Conservation (phyloP, 495 filamentous ascomycete species). For the Neurospora pannonica region DNA sequence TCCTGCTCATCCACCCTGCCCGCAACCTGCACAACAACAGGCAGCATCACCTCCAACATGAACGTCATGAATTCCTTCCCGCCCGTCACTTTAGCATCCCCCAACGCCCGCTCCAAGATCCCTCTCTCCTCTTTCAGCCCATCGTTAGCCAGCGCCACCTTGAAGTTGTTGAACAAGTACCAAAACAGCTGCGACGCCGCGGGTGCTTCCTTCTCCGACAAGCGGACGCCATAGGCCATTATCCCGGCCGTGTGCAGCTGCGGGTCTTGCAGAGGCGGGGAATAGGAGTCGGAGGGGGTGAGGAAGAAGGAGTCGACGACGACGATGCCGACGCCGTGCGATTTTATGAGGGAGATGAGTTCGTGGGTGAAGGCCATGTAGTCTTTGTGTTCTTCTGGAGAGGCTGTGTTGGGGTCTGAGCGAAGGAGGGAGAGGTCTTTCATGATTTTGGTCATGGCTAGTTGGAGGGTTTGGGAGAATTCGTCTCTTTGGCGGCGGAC, state of each 20-base stretch:
- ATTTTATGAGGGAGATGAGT: slow-evolving; percentile 36
- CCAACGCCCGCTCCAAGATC: slow-evolving; percentile 17
- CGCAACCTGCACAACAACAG: slow-evolving; percentile 27
- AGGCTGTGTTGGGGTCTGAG: background rate
- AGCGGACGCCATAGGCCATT: slow-evolving; percentile 37
- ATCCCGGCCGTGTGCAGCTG: slow-evolving; percentile 39
- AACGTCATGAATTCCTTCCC: slow-evolving; percentile 34
- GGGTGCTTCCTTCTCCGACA: slow-evolving; percentile 31
- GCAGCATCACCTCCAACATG: slow-evolving; percentile 33
- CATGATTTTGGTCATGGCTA: slow-evolving; percentile 40
- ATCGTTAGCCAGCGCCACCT: slow-evolving; percentile 34
- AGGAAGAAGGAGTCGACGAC: slow-evolving; percentile 38
- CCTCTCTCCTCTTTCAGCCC: slow-evolving; percentile 26
- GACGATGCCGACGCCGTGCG: slow-evolving; percentile 35
- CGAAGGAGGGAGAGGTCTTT: slow-evolving; percentile 28
- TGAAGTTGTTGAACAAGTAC: slow-evolving; percentile 42
- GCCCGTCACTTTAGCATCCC: background rate
- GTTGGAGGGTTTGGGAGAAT: slow-evolving; percentile 26
- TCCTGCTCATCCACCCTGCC: background rate
- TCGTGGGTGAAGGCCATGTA: slow-evolving; percentile 38
- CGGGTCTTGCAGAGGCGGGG: slow-evolving; percentile 38
- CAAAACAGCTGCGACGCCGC: slow-evolving; percentile 39
- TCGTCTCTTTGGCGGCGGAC: slow-evolving; percentile 19
- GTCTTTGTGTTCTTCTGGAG: slow-evolving; percentile 18
- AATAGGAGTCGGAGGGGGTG: slow-evolving; percentile 37